Evolutionary conservation across 1,139 yeast species (phyloP).

Genomic region (Pneumocystis wakefieldiae): DNA sequence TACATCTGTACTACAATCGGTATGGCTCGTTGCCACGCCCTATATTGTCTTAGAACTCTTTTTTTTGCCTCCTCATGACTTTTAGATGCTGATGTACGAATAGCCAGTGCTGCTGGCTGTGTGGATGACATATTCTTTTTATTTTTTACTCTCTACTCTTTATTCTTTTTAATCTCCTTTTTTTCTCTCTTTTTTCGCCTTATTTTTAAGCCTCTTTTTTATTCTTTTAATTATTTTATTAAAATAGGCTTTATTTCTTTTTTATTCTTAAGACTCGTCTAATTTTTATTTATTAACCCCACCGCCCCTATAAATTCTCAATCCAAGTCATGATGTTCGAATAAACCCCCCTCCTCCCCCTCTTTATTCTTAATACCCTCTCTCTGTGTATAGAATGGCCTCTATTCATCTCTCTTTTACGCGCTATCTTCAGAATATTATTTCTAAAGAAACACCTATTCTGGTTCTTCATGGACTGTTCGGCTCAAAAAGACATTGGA

Average conservation of each 20-base stretch:
- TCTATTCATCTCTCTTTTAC: not conserved
- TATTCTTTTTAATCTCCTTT: not conserved
- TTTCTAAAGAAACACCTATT: conserved; percentile 34
- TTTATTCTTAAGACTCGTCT: too few relatives aligned
- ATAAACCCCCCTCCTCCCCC: too few relatives aligned
- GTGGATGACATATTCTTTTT: not conserved
- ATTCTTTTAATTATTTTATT: too few relatives aligned
- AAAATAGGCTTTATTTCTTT: too few relatives aligned
- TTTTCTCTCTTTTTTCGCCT: not conserved
- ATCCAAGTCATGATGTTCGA: too few relatives aligned
- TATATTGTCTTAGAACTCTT: conserved; percentile 57
- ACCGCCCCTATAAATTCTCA: too few relatives aligned
- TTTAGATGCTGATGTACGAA: conserved; percentile 57
- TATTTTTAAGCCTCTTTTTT: too few relatives aligned
- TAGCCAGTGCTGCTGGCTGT: conserved; percentile 65
- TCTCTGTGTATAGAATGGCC: too few relatives aligned
- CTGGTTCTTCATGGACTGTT: conserved; percentile 77
- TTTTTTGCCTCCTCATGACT: conserved; percentile 46
- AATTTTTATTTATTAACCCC: too few relatives aligned
- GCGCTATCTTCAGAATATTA: not conserved
- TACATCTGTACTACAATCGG: conserved; percentile 29
- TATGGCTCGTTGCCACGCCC: conserved; percentile 47
- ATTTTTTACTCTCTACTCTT: too few relatives aligned
- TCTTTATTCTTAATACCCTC: too few relatives aligned
- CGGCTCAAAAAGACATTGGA: conserved; percentile 66